A percentile compares a stretch with the other conserved stretches of the same genome.
phyloP scores from a whole-genome alignment of 306 rosid species.

The Malus domestica region DNA sequence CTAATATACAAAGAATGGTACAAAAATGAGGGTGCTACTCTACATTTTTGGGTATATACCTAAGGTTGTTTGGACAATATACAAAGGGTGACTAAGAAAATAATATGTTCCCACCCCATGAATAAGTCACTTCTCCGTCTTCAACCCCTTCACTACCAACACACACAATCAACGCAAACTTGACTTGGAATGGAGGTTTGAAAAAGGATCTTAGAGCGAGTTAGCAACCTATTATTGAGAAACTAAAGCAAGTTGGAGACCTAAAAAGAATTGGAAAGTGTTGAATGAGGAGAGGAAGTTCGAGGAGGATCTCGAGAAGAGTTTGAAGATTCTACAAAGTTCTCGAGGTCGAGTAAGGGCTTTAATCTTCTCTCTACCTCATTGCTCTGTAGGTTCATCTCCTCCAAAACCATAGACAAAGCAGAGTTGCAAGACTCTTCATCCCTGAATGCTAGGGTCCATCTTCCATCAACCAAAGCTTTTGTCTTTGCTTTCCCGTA shows the following conservation, averaged over 20 bases:
- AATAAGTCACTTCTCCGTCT: not conserved
- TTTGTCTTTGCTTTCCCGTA: constrained; percentile 31
- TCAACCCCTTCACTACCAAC: not conserved
- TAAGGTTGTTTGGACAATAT: constrained; percentile 32
- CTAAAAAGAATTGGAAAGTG: constrained; percentile 31
- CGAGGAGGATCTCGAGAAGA: constrained; percentile 16
- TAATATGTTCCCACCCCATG: constrained; percentile 39
- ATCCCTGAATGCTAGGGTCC: constrained; percentile 86
- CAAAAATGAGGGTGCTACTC: constrained; percentile 35
- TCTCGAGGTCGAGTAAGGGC: constrained; percentile 60
- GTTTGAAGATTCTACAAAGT: constrained; percentile 29
- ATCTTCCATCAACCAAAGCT: constrained; percentile 83
- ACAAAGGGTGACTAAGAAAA: constrained; percentile 42
- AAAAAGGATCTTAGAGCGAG: not conserved
- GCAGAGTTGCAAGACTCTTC: constrained; percentile 78
- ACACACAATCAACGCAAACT: not conserved
- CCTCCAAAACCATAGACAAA: constrained; percentile 58
- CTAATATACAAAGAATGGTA: constrained; percentile 61
- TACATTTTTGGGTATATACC: constrained; percentile 30
- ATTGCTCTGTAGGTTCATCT: constrained; percentile 37
- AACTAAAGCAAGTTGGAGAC: constrained; percentile 11
- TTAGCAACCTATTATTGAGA: constrained; percentile 28
- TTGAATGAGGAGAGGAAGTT: constrained; percentile 28
- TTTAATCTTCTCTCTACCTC: constrained; percentile 79
- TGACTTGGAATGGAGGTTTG: not conserved